A percentile compares a stretch with the other conserved stretches of the same genome.
Conservation (phyloP, 2,329 filamentous ascomycete species). For the Chalaropsis ovoidea region DNA sequence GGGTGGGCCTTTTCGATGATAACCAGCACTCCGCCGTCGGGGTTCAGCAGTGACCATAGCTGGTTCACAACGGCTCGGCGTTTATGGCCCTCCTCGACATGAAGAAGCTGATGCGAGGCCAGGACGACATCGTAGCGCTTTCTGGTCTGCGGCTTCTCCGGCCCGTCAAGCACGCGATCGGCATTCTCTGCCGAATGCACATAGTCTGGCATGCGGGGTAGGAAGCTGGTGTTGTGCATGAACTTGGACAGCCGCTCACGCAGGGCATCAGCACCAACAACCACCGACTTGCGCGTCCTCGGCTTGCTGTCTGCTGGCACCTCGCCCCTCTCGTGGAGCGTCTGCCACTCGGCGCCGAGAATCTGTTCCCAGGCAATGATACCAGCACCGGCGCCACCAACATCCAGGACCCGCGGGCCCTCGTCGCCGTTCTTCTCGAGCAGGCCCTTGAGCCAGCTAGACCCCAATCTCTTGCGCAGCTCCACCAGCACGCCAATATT, state of each 20-base stretch:
- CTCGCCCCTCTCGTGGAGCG: constrained; percentile 46
- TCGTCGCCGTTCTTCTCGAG: constrained; percentile 47
- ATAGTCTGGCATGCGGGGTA: constrained; percentile 85
- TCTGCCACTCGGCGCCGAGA: constrained; percentile 68
- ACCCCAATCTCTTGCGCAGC: constrained; percentile 60
- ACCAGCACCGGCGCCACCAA: constrained; percentile 62
- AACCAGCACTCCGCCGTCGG: constrained; percentile 75
- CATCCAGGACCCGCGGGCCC: constrained; percentile 59
- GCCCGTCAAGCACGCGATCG: constrained; percentile 49
- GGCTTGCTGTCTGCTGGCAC: constrained; percentile 35
- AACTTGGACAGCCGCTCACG: constrained; percentile 65
- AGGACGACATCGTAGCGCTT: constrained; percentile 88
- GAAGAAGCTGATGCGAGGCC: constrained; percentile 72
- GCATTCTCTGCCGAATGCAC: constrained; percentile 53
- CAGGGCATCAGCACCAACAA: constrained; percentile 65
- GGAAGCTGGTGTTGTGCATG: constrained; percentile 79
- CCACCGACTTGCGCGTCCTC: constrained; percentile 65
- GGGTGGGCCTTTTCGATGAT: constrained; percentile 85
- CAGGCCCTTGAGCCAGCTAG: constrained; percentile 57
- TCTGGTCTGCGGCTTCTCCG: constrained; percentile 45
- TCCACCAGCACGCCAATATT: constrained; percentile 60
- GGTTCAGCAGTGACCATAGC: constrained; percentile 76
- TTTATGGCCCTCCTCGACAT: constrained; percentile 62
- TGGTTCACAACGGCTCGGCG: constrained; percentile 75
- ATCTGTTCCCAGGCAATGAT: constrained; percentile 69